A percentile compares a stretch with the other conserved stretches of the same genome.
phyloP scores from a whole-genome alignment of 2,329 filamentous ascomycete species.

The Bipolaris sorokiniana region DNA sequence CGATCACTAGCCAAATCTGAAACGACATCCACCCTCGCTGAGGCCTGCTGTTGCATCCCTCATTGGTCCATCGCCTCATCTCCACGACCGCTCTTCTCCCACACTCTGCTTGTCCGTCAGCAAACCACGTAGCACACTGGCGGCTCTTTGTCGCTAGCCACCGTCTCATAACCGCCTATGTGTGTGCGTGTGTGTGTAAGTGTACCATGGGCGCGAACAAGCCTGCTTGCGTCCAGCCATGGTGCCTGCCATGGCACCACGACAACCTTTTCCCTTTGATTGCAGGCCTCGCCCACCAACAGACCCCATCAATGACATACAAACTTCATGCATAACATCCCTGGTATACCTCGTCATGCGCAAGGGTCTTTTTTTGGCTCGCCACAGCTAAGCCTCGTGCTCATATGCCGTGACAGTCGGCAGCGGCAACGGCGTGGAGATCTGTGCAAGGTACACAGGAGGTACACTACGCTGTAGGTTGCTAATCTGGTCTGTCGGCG shows the following conservation, averaged over 20 bases:
- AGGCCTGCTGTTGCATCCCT: constrained; percentile 13
- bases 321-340: constrained; percentile 23
- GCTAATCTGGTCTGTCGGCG: constrained; percentile 9
- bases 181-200: constrained; percentile 1
- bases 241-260: neutral
- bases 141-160: constrained; percentile 14
- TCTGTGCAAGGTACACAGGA: neutral
- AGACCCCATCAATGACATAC: constrained; percentile 17
- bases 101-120: constrained; percentile 13
- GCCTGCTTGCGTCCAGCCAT: constrained; percentile 6
- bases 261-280: constrained; percentile 13
- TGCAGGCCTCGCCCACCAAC: constrained; percentile 21
- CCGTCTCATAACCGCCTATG: constrained; percentile 26
- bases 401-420: constrained; percentile 4
- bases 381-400: constrained; percentile 14
- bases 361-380: constrained; percentile 28
- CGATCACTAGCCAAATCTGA: constrained; percentile 34
- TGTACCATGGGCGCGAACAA: constrained; percentile 19
- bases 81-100: constrained; percentile 23
- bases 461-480: no score
- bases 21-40: constrained; percentile 21
- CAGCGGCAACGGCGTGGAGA: constrained; percentile 2
- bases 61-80: constrained; percentile 25
- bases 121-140: constrained; percentile 24
- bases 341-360: constrained; percentile 25